These are phyloP conservation scores for Komagataella phaffii DNA, from an alignment of 805 yeast species.

Conservation along the genomic window DNA sequence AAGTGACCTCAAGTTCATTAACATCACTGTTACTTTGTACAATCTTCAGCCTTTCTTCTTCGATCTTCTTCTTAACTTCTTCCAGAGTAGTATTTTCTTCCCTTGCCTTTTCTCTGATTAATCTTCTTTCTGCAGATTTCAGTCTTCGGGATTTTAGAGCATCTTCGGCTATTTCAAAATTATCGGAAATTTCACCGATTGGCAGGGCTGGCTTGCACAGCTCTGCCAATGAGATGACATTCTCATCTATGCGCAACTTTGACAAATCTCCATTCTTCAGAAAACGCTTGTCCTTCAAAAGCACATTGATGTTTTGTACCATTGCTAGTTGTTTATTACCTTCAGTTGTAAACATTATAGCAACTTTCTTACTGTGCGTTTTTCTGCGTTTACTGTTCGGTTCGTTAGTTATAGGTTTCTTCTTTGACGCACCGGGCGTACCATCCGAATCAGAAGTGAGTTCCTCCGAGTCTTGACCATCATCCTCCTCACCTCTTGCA, in stretches of 20 bases:
- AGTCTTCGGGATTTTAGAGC: constrained; percentile 28
- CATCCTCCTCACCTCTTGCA: not conserved
- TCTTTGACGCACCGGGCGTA: not conserved
- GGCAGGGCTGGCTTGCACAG: constrained; percentile 57
- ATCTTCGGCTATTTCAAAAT: constrained; percentile 38
- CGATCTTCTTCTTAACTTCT: constrained; percentile 10
- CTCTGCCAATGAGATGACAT: constrained; percentile 50
- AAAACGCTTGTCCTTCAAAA: not conserved
- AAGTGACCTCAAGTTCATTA: not conserved
- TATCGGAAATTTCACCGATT: constrained; percentile 49
- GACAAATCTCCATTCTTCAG: not conserved
- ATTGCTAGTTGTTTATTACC: constrained; percentile 1
- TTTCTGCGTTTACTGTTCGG: not conserved
- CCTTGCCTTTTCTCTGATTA: constrained; percentile 28
- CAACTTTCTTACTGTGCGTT: not conserved
- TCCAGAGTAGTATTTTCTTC: constrained; percentile 19
- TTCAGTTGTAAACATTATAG: not conserved
- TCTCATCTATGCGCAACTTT: constrained; percentile 27
- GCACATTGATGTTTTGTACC: constrained; percentile 2
- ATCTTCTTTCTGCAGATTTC: constrained; percentile 20
- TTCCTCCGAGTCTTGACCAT: not conserved
- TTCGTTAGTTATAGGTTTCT: not conserved
- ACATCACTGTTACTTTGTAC: constrained; percentile 2
- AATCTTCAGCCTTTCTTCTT: constrained; percentile 5
- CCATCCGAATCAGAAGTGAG: not conserved